Percentiles rank a stretch among this genome's conserved stretches.
These are phyloP conservation scores for Aspergillus quadricinctus DNA, from an alignment of 2,329 filamentous ascomycete species.

Conservation along the genomic window DNA sequence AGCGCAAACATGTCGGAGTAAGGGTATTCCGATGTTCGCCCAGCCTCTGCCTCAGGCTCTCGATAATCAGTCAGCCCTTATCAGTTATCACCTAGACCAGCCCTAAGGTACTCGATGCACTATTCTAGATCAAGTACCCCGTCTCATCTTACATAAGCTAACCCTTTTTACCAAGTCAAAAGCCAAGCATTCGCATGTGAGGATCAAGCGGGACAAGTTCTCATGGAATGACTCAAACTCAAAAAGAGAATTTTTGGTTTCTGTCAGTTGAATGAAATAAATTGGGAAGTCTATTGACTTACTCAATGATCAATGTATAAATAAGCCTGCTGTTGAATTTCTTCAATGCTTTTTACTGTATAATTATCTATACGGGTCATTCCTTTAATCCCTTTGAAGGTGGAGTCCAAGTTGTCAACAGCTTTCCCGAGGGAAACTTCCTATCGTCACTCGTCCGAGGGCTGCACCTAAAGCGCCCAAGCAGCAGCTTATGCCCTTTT, in stretches of 20 bases:
- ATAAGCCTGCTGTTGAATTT: background rate
- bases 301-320: background rate
- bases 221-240: background rate
- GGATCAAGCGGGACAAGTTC: background rate
- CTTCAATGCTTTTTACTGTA: background rate
- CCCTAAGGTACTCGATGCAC: background rate
- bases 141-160: background rate
- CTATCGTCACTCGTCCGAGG: slow-evolving; percentile 5
- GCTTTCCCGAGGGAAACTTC: slow-evolving; percentile 7
- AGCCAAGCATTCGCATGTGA: background rate
- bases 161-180: background rate
- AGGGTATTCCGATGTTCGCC: background rate
- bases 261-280: background rate
- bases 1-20: background rate
- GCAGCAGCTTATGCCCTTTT: slow-evolving; percentile 29
- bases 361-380: background rate
- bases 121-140: background rate
- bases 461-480: slow-evolving; percentile 9
- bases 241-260: background rate
- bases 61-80: background rate
- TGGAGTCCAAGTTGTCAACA: background rate
- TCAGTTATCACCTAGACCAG: background rate
- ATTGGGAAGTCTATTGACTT: background rate
- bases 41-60: background rate
- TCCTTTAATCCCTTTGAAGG: background rate